Evolutionary conservation across 768 basidiomycete genomes (phyloP).

Genomic region (Leccinum subgranulosum): DNA sequence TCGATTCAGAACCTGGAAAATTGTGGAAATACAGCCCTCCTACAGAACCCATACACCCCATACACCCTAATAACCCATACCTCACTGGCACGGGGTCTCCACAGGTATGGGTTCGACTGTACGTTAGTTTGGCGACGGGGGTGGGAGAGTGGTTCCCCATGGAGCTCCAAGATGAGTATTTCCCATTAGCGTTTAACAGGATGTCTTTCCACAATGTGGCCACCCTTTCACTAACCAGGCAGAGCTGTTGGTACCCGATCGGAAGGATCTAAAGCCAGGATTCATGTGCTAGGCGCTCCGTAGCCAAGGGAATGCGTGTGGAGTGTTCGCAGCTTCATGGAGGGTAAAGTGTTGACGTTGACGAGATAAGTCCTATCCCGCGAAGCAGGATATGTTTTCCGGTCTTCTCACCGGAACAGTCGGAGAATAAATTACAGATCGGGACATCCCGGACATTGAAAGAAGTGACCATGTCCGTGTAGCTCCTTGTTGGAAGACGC

Average conservation of each 20-base stretch:
- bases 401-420: neutral
- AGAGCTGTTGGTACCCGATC: constrained; percentile 5
- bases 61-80: too few species aligned
- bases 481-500: too few species aligned
- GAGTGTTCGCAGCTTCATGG: neutral
- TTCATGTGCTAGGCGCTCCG: neutral
- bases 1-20: too few species aligned
- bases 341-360: neutral
- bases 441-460: neutral
- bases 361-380: neutral
- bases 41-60: too few species aligned
- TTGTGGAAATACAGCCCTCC: too few species aligned
- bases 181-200: neutral
- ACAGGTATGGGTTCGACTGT: too few species aligned
- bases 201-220: constrained; percentile 5
- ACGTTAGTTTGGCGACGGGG: neutral
- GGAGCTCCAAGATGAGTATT: neutral
- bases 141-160: neutral
- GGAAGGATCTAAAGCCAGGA: neutral
- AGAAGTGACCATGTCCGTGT: too few species aligned
- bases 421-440: neutral
- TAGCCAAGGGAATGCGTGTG: neutral
- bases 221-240: constrained; percentile 8
- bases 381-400: neutral
- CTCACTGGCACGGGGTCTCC: too few species aligned